Base-by-base conservation (phyloP, 2,329 filamentous ascomycete genomes). In the Trichoderma koningiopsis region DNA sequence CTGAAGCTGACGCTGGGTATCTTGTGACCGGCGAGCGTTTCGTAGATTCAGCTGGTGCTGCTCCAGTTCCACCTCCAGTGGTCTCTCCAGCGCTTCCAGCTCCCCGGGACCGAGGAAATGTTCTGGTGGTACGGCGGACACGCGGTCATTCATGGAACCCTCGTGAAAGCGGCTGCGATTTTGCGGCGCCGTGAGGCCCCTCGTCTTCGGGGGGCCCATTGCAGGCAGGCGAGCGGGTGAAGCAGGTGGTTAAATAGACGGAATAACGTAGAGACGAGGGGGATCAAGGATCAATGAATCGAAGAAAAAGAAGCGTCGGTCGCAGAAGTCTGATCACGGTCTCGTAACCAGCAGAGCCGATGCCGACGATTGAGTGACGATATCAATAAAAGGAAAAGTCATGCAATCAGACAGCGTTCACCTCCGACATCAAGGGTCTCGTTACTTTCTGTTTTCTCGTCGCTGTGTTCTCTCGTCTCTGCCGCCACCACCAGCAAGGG, bases 111-210 rank as follows among this genome's bases (percentile, higher is more conserved):
- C 88, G 53, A 91, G 83, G 78, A 92, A 94, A 52, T 88, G 85
- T 56, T 86, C 84, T 0, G 92, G 92, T 33, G 93, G 93, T 70
- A 85, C 87, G 70, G 88, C 86, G 75, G 91, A 94, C 37, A 87
- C 84, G 72, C 92, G 89, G 79, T 96, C 92, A 76, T 90, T 93
- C 92, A 97, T 95, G 75, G 91, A 95, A 52, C 91, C 94, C 80
- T 97, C 94, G 47, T 90, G 75, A 86, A 96, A 83, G 80, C 88
- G 77, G 82, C 88, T 83, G 73, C 79, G 79, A 14, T 63, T 71
- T 55, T 62, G 71, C 73, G 78, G 68, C 71, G 72, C 37, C 74
- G 74, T 80, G 70, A 81, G 77, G 70, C 80, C 77, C 71, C 76
- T 69, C 70, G 73, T 74, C 56, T 69, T 70, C 43, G 77, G 75